Base-by-base conservation (phyloP, 1,139 yeast genomes). In the Magnusiomyces clavatus region DNA sequence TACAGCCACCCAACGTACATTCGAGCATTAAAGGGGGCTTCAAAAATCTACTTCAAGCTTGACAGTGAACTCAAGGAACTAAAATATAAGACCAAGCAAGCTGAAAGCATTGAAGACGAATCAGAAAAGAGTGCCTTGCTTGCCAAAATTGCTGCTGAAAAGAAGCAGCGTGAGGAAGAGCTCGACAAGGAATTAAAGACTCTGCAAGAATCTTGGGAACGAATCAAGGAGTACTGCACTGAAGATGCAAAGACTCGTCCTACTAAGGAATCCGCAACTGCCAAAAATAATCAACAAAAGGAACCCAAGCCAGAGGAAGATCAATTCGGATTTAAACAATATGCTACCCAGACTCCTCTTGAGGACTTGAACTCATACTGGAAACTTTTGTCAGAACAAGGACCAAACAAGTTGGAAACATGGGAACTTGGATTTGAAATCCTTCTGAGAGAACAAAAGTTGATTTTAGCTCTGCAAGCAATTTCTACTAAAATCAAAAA, bases 1-100 rank as follows among this genome's bases (percentile, higher is more conserved):
- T 88, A 77, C 64, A 68, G 81, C 2, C 81, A 86, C 43, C 88
- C 94, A 2, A 77, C 83, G 46, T 89, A 80, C 65, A 73, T 78
- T 19, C 77, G 95, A 54, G 88, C 87, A 0, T 75, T 85, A 55
- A 69, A 71, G 48, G 95, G 94, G 0, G 78, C 90, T 39, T 69
- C 83, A 29, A 69, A 74, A 16, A 70, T 87, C 48, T 81, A 83
- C 62, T 71, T 81, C 53, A 77, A 77, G 19, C 61, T 82, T 16
- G 66, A 60, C 41, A 60, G 58, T 34, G 46, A 49, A 14, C 49
- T 6, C 45, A 50, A 24, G 53, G 53, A 42, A 19, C 56, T 35
- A 6, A 14, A 19, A 5, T 10, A 16, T 58, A 59, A 54, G 58
- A 62, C 55, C 1, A 59, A 57, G 16, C 56, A 47, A 8, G 48